Percentiles rank a stretch among this genome's conserved stretches.
These are phyloP conservation scores for Dentipellis sp. DNA, from an alignment of 768 basidiomycete species.

Conservation along the genomic window DNA sequence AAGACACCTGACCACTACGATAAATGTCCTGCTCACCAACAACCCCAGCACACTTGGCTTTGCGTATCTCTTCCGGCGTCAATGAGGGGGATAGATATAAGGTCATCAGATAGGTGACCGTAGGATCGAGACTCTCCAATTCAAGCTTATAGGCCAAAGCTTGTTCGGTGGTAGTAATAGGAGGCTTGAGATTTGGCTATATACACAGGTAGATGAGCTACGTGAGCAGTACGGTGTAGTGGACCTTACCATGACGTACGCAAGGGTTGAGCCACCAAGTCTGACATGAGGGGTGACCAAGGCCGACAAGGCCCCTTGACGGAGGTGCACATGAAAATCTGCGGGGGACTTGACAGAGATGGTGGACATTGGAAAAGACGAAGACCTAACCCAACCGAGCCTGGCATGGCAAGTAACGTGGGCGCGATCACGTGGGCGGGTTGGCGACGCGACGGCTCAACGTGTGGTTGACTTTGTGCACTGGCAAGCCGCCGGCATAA, in stretches of 20 bases:
- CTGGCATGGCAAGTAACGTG: background rate
- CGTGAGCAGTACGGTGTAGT: background rate
- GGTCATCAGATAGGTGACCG: conserved; percentile 88
- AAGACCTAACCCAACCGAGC: background rate
- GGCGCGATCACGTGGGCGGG: background rate
- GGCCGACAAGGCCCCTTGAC: conserved; percentile 73
- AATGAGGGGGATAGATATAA: conserved; percentile 89
- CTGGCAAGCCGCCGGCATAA: background rate
- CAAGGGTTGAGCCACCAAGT: conserved; percentile 81
- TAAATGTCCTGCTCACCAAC: conserved; percentile 29
- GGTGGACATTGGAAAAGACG: conserved; percentile 23
- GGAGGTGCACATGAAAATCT: conserved; percentile 95
- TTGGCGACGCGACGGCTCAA: background rate
- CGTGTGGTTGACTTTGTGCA: background rate
- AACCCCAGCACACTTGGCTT: conserved; percentile 80
- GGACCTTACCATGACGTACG: conserved; percentile 84
- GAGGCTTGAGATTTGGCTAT: conserved; percentile 89
- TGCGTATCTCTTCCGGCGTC: conserved; percentile 83
- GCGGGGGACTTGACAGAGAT: conserved; percentile 57
- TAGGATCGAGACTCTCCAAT: conserved; percentile 66
- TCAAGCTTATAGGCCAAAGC: conserved; percentile 74
- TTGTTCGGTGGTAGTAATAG: conserved; percentile 72
- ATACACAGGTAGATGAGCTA: conserved; percentile 1
- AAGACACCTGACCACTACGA: background rate
- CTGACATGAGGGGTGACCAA: conserved; percentile 88